Evolutionary conservation across 2,329 filamentous ascomycete species (phyloP).

Genomic region (Aspergillus sp.): DNA sequence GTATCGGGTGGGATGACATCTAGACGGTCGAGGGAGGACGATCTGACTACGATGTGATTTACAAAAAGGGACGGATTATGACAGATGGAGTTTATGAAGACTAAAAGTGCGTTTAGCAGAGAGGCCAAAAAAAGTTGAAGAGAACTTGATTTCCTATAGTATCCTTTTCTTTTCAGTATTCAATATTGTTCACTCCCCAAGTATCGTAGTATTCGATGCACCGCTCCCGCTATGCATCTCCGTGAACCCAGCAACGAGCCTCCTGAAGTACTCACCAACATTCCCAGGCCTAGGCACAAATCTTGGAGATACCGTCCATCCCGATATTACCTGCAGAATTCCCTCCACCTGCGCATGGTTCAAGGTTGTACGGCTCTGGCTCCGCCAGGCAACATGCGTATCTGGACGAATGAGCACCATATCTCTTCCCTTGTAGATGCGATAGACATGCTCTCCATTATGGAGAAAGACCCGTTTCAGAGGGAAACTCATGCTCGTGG

Average conservation of each 20-base stretch:
- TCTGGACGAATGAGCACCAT: constrained; percentile 22
- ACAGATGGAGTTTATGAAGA: not conserved
- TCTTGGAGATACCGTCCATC: not conserved
- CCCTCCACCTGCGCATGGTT: not conserved
- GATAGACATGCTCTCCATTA: constrained; percentile 13
- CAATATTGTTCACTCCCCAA: not conserved
- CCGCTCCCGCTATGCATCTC: not conserved
- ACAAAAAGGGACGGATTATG: not conserved
- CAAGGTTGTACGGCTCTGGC: not conserved
- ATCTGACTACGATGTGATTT: no score
- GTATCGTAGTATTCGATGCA: not conserved
- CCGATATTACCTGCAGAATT: not conserved
- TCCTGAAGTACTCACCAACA: not conserved
- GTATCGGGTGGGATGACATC: not conserved
- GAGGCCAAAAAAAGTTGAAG: not conserved
- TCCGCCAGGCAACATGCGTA: constrained; percentile 23
- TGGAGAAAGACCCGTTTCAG: constrained; percentile 4
- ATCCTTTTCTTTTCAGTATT: not conserved
- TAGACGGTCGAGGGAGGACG: not conserved
- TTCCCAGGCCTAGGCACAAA: not conserved
- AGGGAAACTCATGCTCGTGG: constrained; percentile 1
- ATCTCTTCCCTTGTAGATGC: constrained; percentile 18
- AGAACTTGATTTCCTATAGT: not conserved
- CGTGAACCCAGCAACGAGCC: not conserved
- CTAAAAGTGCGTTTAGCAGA: not conserved